These are phyloP conservation scores for Xylaria sp. DNA, from an alignment of 495 filamentous ascomycete species.

Conservation along the genomic window DNA sequence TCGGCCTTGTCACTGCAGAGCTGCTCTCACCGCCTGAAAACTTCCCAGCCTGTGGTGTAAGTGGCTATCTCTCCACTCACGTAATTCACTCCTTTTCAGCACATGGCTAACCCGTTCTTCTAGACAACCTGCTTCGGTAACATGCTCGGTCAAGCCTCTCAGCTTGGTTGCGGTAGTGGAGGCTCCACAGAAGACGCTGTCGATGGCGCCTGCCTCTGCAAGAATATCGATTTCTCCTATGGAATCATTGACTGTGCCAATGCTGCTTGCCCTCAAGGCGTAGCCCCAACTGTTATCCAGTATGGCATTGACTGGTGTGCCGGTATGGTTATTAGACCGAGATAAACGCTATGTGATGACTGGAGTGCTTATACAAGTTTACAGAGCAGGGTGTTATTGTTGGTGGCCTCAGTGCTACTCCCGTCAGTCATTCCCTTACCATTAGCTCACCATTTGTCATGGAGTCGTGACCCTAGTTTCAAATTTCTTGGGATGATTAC, in stretches of 20 bases:
- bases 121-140: constrained; percentile 75
- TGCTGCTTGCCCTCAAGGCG: constrained; percentile 62
- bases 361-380: background rate
- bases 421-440: constrained; percentile 31
- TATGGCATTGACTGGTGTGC: constrained; percentile 47
- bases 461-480: background rate
- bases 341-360: background rate
- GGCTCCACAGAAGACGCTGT: constrained; percentile 31
- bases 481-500: background rate
- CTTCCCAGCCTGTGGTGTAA: constrained; percentile 51
- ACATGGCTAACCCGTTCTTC: constrained; percentile 27
- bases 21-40: constrained; percentile 33
- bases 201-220: constrained; percentile 75
- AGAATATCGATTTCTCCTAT: constrained; percentile 68
- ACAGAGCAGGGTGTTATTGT: constrained; percentile 36
- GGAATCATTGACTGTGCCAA: constrained; percentile 82
- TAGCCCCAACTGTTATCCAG: constrained; percentile 40
- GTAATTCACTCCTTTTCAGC: background rate
- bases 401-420: constrained; percentile 32
- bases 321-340: constrained; percentile 24
- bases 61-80: constrained; percentile 28
- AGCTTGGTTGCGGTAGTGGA: constrained; percentile 62
- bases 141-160: constrained; percentile 68
- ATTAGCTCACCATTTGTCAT: background rate
- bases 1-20: constrained; percentile 41